Evolutionary conservation across 2,329 filamentous ascomycete species (phyloP), one percentile per base, ranked within the genome.

Genomic region (Colletotrichum incanum): DNA sequence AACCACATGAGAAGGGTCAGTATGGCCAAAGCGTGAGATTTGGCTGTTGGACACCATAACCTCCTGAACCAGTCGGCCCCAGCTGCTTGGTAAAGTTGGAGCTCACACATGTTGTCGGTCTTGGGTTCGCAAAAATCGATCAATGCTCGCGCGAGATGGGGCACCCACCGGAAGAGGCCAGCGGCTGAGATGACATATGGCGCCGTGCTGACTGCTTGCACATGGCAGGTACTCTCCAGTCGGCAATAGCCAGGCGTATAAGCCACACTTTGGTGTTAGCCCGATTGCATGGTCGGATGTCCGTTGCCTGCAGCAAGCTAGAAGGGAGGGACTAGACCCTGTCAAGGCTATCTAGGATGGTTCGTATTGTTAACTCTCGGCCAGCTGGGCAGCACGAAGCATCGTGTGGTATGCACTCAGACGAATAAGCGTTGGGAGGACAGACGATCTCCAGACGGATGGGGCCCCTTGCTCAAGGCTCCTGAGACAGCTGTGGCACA

Each of bases 151-250:
- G 31, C 61, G 43, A 67, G 67, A 66, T 49, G 31, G 45, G 45
- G 9, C 45, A 16, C 37, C 65, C 56, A 23, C 37, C 65, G 43
- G 45, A 55, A 39, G 26, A 61, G 31, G 50, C 31, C 37, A 41
- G 31, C 49, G 67, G 67, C 41, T 58, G 61, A 65, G 67, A 62
- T 71, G 61, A 65, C 61, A 71, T 58, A 52, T 37, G 61, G 47
- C 49, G 43, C 65, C 16, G 60, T 60, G 67, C 71, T 73, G 67
- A 71, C 61, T 65, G 52, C 67, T 66, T 28, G 67, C 61, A 71
- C 50, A 65, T 65, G 61, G 67, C 58, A 71, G 55, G 56, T 62
- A 52, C 39, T 49, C 50, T 65, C n/a, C 28, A 66, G 55, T 41
- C 43, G 23, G 67, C 18, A 49, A 52, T 61, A 39, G n/a, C 43